These are phyloP conservation scores for Biscogniauxia marginata DNA, from an alignment of 2,329 filamentous ascomycete genomes.

Conservation along the genomic window DNA sequence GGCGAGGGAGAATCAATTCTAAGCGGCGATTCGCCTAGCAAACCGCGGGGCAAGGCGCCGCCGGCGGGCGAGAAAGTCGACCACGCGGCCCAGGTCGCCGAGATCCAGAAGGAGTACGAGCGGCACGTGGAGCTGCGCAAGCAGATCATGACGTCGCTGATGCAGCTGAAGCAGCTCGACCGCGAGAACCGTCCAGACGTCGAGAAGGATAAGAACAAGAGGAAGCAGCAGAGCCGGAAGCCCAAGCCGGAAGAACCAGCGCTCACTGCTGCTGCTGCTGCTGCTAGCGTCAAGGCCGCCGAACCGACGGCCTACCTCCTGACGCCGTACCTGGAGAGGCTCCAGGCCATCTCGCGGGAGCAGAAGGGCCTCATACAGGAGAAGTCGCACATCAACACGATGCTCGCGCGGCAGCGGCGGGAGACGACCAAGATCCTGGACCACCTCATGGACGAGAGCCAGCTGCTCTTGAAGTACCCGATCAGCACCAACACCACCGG, in stretches of 20 bases:
- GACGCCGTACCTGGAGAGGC: slow-evolving; percentile 54
- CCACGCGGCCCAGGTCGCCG: slow-evolving; percentile 41
- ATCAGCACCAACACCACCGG: slow-evolving; percentile 33
- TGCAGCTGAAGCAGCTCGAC: slow-evolving; percentile 20
- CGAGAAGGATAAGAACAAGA: neutral
- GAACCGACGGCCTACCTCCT: slow-evolving; percentile 43
- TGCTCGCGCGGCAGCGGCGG: slow-evolving; percentile 50
- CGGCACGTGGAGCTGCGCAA: slow-evolving; percentile 52
- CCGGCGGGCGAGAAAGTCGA: slow-evolving; percentile 21
- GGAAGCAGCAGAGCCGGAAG: neutral
- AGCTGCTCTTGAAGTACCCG: slow-evolving; percentile 55
- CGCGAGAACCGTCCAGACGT: neutral
- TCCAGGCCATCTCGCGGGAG: slow-evolving; percentile 52
- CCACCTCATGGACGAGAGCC: slow-evolving; percentile 60
- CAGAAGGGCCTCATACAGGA: slow-evolving; percentile 59
- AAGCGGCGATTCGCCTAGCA: slow-evolving; percentile 20
- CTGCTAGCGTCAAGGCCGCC: slow-evolving; percentile 12
- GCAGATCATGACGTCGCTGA: slow-evolving; percentile 43
- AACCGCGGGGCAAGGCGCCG: slow-evolving; percentile 6
- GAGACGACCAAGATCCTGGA: slow-evolving; percentile 50
- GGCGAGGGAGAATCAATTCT: slow-evolving; percentile 25
- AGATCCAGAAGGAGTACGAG: slow-evolving; percentile 54
- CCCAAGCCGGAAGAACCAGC: slow-evolving; percentile 1
- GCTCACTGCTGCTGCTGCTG: neutral
- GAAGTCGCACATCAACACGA: slow-evolving; percentile 54